phyloP scores from a whole-genome alignment of 441 rosid species.

The Mallotus repandus region DNA sequence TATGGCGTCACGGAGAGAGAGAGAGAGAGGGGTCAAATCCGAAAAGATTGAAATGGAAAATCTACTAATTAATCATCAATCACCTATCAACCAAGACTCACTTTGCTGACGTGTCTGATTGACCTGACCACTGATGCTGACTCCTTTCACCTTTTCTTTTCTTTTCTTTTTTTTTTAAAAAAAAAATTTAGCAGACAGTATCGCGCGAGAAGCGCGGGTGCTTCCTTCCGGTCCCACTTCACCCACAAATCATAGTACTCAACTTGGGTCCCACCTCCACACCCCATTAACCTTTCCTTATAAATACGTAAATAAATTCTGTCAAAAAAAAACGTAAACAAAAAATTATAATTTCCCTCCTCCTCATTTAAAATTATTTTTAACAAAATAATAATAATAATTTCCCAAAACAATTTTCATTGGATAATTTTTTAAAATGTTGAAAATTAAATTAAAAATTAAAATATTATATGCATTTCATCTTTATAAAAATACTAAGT shows the following conservation, averaged over 20 bases:
- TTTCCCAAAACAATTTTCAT: too few species aligned
- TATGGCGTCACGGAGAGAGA: not conserved
- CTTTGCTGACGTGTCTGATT: slow-evolving; percentile 10
- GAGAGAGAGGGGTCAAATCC: slow-evolving; percentile 9
- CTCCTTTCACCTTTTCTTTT: not conserved
- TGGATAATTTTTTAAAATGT: too few species aligned
- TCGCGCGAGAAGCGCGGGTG: slow-evolving; percentile 68
- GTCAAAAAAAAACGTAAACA: too few species aligned
- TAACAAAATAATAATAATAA: too few species aligned
- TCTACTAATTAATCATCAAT: not conserved
- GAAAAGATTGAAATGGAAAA: slow-evolving; percentile 2
- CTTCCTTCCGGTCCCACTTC: slow-evolving; percentile 2
- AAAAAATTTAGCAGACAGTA: slow-evolving; percentile 31
- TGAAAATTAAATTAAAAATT: too few species aligned
- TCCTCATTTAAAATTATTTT: too few species aligned
- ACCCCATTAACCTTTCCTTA: too few species aligned
- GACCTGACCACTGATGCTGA: slow-evolving; percentile 23
- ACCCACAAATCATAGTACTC: not conserved
- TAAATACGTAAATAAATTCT: too few species aligned
- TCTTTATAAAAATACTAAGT: not conserved
- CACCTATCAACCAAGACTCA: not conserved
- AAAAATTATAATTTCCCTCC: too few species aligned
- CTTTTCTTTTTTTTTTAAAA: not conserved
- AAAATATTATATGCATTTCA: too few species aligned
- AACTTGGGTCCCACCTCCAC: not conserved